Conservation (phyloP, 306 rosid genomes). For the Prunus dulcis region DNA sequence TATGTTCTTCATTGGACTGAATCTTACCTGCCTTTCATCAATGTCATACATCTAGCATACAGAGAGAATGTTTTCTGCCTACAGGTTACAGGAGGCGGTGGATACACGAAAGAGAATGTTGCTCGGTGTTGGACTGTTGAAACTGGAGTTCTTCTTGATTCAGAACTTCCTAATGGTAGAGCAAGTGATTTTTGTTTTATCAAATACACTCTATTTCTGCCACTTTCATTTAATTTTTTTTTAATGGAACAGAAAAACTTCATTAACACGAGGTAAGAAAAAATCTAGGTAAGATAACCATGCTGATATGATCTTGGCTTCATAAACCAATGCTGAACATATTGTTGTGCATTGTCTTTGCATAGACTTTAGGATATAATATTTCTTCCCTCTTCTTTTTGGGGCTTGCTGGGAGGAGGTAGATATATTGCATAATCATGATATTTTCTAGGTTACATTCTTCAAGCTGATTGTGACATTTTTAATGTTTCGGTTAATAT, state of each 20-base stretch:
- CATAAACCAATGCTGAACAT: neutral
- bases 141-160: constrained; percentile 95
- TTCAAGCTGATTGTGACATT: neutral
- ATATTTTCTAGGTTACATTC: neutral
- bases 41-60: constrained; percentile 22
- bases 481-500: neutral
- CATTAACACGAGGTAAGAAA: neutral
- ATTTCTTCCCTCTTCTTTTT: neutral
- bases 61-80: constrained; percentile 18
- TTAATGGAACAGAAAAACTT: neutral
- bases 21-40: neutral
- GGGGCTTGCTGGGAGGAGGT: neutral
- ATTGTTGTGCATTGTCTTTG: neutral
- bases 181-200: constrained; percentile 11
- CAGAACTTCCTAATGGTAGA: constrained; percentile 91
- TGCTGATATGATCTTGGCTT: neutral
- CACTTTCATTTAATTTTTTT: neutral
- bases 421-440: neutral
- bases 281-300: neutral
- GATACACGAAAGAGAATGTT: constrained; percentile 97
- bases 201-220: constrained; percentile 8
- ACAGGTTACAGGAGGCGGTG: constrained; percentile 98
- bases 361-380: neutral
- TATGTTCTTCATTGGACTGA: constrained; percentile 28
- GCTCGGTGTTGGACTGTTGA: constrained; percentile 98